These are phyloP conservation scores for Spencermartinsiella ligniputridi DNA, from an alignment of 1,139 yeast species.

Conservation along the genomic window DNA sequence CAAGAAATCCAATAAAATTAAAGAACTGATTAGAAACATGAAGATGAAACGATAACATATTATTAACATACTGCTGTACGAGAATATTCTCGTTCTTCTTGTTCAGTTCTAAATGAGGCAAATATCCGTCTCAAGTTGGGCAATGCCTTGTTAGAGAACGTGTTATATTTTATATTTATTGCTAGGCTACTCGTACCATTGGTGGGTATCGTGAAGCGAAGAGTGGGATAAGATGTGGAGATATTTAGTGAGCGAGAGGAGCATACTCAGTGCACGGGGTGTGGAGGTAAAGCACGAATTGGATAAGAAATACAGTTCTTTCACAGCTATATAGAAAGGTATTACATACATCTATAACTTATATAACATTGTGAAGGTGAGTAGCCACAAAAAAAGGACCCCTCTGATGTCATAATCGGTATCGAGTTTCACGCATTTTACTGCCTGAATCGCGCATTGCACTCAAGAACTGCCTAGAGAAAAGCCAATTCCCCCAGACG, in stretches of 20 bases:
- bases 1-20: conserved; percentile 72
- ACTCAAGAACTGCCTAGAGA: conserved; percentile 23
- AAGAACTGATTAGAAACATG: conserved; percentile 43
- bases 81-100: conserved; percentile 74
- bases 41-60: too few relatives aligned
- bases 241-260: too few relatives aligned
- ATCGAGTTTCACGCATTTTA: conserved; percentile 24
- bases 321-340: too few relatives aligned
- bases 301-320: too few relatives aligned
- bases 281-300: too few relatives aligned
- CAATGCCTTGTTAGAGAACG: conserved; percentile 33
- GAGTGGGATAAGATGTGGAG: too few relatives aligned
- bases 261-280: too few relatives aligned
- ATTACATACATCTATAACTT: too few relatives aligned
- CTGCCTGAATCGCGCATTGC: conserved; percentile 28
- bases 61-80: conserved; percentile 56
- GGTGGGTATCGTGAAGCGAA: too few relatives aligned
- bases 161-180: too few relatives aligned
- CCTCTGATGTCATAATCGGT: conserved; percentile 26
- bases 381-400: conserved; percentile 8
- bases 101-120: conserved; percentile 79
- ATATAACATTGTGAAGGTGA: too few relatives aligned
- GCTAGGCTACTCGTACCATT: too few relatives aligned
- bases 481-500: conserved; percentile 10
- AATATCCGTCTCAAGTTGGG: conserved; percentile 73